Percentiles rank a stretch among this genome's conserved stretches.
phyloP scores from a whole-genome alignment of 345 rosid genomes.

The Jatropha curcas region DNA sequence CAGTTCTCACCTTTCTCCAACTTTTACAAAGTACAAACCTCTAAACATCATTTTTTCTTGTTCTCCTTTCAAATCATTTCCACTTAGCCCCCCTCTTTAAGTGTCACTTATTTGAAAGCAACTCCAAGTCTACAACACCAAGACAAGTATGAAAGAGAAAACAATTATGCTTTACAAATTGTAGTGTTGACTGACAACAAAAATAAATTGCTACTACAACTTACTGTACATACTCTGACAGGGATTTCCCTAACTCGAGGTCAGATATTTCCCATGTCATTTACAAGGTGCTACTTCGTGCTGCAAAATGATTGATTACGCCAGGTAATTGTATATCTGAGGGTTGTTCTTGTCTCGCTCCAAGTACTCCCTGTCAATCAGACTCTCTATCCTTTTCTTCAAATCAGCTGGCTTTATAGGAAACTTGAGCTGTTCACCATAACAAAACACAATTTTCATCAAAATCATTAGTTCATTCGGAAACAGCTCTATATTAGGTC shows the following conservation, averaged over 20 bases:
- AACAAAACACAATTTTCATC: constrained; percentile 6
- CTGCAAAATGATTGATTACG: constrained; percentile 33
- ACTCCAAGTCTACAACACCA: constrained; percentile 13
- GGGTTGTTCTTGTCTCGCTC: constrained; percentile 99
- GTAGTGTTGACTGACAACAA: constrained; percentile 30
- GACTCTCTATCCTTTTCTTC: constrained; percentile 97
- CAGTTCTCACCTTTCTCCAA: neutral
- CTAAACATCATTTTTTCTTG: neutral
- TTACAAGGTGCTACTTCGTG: constrained; percentile 9
- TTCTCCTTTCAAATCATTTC: neutral
- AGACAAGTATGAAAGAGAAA: constrained; percentile 14
- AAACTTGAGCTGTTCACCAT: constrained; percentile 75
- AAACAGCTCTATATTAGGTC: neutral
- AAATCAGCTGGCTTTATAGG: constrained; percentile 94
- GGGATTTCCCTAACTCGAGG: too few relatives aligned
- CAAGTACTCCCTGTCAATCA: constrained; percentile 94
- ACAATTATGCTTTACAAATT: constrained; percentile 36
- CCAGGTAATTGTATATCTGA: constrained; percentile 94
- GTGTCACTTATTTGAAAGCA: neutral
- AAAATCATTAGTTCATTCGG: neutral
- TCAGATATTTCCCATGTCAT: constrained; percentile 24
- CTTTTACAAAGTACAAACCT: neutral
- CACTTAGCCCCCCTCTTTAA: neutral
- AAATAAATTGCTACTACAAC: constrained; percentile 23
- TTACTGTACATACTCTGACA: constrained; percentile 44